phyloP scores from a whole-genome alignment of 306 rosid genomes.

The Sesbania bispinosa region DNA sequence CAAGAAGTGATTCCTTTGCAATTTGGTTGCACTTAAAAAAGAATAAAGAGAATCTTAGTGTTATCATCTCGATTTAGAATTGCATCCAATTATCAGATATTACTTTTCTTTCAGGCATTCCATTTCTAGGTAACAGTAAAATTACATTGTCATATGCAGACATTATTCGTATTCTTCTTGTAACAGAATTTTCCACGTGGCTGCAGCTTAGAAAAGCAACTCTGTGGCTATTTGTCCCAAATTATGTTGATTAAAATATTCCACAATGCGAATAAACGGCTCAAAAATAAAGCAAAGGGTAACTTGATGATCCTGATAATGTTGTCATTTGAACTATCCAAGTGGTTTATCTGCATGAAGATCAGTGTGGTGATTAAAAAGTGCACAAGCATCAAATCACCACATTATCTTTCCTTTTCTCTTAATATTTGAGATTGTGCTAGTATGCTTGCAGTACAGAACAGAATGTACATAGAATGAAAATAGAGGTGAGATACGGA shows the following conservation, averaged over 20 bases:
- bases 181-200: slow-evolving; percentile 33
- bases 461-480: not conserved
- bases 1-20: slow-evolving; percentile 9
- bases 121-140: slow-evolving; percentile 2
- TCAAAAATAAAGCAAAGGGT: slow-evolving; percentile 10
- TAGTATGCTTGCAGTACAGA: not conserved
- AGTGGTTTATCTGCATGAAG: not conserved
- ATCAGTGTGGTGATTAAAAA: not conserved
- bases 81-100: slow-evolving; percentile 19
- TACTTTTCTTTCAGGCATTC: slow-evolving; percentile 14
- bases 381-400: slow-evolving; percentile 18
- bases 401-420: not conserved
- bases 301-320: not conserved
- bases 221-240: not conserved
- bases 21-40: not conserved
- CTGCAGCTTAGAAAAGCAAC: slow-evolving; percentile 9
- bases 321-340: slow-evolving; percentile 16
- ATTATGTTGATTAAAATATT: not conserved
- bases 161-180: slow-evolving; percentile 22
- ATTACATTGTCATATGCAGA: not conserved
- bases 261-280: slow-evolving; percentile 16
- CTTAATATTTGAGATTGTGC: not conserved
- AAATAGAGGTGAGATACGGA: not conserved
- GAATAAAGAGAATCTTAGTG: not conserved
- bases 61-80: slow-evolving; percentile 11